phyloP scores from a whole-genome alignment of 2,329 filamentous ascomycete genomes.

The Zymoseptoria brevis region DNA sequence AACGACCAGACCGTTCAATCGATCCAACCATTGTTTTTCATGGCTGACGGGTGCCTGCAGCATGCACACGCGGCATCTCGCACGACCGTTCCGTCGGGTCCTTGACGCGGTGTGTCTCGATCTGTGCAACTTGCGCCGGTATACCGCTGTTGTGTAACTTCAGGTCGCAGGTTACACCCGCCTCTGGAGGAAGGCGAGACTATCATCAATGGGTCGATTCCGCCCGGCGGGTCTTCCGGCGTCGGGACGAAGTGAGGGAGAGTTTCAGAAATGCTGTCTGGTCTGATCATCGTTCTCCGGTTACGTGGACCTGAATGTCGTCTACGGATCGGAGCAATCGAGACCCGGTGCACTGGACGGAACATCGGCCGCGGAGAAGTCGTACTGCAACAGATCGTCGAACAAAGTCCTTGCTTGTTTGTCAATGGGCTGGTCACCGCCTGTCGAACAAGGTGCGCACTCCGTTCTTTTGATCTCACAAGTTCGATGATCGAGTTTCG shows the following conservation, averaged over 20 bases:
- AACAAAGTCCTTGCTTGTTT: background rate
- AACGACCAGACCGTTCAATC: background rate
- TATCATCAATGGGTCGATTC: background rate
- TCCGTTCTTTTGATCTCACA: background rate
- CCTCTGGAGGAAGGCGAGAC: background rate
- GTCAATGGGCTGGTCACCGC: background rate
- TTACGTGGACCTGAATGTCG: background rate
- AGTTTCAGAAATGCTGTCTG: background rate
- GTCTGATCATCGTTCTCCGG: too few relatives aligned
- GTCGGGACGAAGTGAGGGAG: background rate
- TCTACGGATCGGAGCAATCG: background rate
- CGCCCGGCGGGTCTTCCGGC: background rate
- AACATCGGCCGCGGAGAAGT: background rate
- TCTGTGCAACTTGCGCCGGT: background rate
- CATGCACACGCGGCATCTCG: background rate
- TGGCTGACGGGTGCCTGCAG: background rate
- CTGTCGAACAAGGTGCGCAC: background rate
- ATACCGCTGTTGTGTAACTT: background rate
- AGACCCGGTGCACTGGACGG: too few relatives aligned
- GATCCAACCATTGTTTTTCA: background rate
- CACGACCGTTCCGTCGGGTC: background rate
- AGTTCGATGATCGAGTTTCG: background rate
- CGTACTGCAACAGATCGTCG: background rate
- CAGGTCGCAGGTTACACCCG: background rate
- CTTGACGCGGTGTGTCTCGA: background rate